These are phyloP conservation scores for Mortierella hygrophila DNA, from an alignment of 192 early-diverging fungal genomes.

Conservation along the genomic window DNA sequence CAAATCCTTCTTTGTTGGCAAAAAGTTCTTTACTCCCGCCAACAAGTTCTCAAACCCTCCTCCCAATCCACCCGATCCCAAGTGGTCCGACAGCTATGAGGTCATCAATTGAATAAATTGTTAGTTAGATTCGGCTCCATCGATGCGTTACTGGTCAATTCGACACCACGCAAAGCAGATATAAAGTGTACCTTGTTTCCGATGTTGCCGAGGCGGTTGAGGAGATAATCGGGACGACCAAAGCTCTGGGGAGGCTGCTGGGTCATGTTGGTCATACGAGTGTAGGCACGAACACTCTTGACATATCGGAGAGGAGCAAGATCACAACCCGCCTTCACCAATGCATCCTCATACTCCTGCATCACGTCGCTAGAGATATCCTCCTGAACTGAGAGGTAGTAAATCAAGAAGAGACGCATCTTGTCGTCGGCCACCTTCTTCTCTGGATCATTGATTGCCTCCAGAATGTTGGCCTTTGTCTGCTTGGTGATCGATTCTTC, in stretches of 20 bases:
- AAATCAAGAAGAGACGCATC: constrained; percentile 90
- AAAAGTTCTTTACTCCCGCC: constrained; percentile 94
- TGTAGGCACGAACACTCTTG: constrained; percentile 75
- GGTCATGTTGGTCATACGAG: constrained; percentile 71
- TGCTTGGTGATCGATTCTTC: constrained; percentile 91
- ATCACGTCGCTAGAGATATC: constrained; percentile 86
- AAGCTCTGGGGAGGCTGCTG: constrained; percentile 59
- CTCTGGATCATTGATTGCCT: constrained; percentile 84
- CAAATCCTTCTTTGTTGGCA: constrained; percentile 91
- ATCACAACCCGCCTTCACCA: constrained; percentile 80
- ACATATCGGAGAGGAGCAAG: constrained; percentile 85
- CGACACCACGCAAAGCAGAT: background rate
- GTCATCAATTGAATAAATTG: background rate
- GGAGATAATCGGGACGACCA: constrained; percentile 65
- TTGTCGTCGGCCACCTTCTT: constrained; percentile 91
- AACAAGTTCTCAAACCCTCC: constrained; percentile 80
- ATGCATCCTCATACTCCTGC: constrained; percentile 85
- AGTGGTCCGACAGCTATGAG: constrained; percentile 72
- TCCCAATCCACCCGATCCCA: constrained; percentile 77
- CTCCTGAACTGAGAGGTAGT: constrained; percentile 79
- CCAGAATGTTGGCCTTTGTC: constrained; percentile 83
- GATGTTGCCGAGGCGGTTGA: constrained; percentile 77
- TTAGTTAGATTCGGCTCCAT: background rate
- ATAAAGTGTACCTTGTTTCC: constrained; percentile 69
- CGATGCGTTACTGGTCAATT: background rate